phyloP scores from a whole-genome alignment of 2,329 filamentous ascomycete species.

The Coniochaeta pulveracea region DNA sequence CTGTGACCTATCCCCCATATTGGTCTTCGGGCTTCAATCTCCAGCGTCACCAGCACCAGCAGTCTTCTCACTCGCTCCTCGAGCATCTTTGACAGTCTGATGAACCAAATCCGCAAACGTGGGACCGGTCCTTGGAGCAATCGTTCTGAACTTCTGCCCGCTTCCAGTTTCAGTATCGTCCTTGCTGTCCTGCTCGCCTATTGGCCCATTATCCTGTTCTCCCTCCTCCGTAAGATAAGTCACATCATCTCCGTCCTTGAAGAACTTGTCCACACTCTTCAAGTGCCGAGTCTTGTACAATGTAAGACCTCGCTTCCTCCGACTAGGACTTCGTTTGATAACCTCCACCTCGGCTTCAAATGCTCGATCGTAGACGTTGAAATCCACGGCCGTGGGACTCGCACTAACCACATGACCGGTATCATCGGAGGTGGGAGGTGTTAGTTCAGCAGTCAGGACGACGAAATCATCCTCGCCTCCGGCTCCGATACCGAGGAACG shows the following conservation, averaged over 20 bases:
- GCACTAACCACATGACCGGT: conserved; percentile 75
- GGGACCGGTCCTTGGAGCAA: conserved; percentile 1
- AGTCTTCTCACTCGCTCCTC: neutral
- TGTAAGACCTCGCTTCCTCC: conserved; percentile 19
- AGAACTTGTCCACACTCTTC: conserved; percentile 28
- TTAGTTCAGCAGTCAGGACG: conserved; percentile 23
- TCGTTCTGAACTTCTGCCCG: neutral
- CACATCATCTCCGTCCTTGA: conserved; percentile 13
- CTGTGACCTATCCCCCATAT: neutral
- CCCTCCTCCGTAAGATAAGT: conserved; percentile 6
- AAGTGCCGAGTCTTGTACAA: conserved; percentile 39
- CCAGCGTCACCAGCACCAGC: neutral
- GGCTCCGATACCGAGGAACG: conserved; percentile 68
- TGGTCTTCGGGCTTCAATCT: neutral
- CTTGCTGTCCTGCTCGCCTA: neutral
- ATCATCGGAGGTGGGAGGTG: conserved; percentile 23
- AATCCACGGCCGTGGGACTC: conserved; percentile 73
- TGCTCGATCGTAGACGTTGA: conserved; percentile 79
- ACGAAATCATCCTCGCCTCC: conserved; percentile 41
- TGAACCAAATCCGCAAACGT: conserved; percentile 11
- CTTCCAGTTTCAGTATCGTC: neutral
- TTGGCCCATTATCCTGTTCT: neutral
- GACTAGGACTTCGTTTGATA: conserved; percentile 37
- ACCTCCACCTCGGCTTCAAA: conserved; percentile 73
- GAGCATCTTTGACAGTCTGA: conserved; percentile 7